Percentiles rank a stretch among this genome's conserved stretches.
phyloP scores from a whole-genome alignment of 805 yeast genomes.

The Nakazawaea laoshanensis region DNA sequence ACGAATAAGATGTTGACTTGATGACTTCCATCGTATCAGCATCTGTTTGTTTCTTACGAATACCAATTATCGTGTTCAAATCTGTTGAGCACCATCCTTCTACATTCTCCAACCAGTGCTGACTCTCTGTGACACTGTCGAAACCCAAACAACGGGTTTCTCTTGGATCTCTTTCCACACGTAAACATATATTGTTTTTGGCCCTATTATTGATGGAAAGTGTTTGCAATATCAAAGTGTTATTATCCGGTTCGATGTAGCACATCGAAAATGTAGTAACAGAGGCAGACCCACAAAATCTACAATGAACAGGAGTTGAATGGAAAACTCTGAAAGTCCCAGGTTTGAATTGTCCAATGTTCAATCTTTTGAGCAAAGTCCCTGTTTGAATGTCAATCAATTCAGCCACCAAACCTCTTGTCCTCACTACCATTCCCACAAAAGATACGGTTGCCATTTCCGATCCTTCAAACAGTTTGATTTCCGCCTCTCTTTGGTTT shows the following conservation, averaged over 20 bases:
- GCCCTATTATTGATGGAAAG: conserved; percentile 66
- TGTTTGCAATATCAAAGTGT: conserved; percentile 62
- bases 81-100: conserved; percentile 78
- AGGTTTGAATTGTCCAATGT: conserved; percentile 54
- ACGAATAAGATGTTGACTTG: conserved; percentile 1
- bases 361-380: conserved; percentile 49
- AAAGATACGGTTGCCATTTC: conserved; percentile 52
- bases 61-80: conserved; percentile 67
- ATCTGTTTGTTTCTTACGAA: conserved; percentile 30
- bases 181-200: conserved; percentile 69
- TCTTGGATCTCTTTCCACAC: conserved; percentile 89
- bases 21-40: conserved; percentile 15
- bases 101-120: conserved; percentile 56
- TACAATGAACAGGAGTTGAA: conserved; percentile 80
- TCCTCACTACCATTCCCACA: conserved; percentile 66
- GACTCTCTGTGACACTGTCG: conserved; percentile 63
- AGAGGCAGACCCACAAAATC: conserved; percentile 86
- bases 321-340: conserved; percentile 63
- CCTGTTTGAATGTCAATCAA: conserved; percentile 77
- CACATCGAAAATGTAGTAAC: conserved; percentile 64
- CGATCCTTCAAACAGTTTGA: conserved; percentile 13
- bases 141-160: conserved; percentile 88
- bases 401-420: conserved; percentile 49
- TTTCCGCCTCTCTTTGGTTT: conserved; percentile 1
- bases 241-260: conserved; percentile 52